Base-by-base conservation (phyloP, 164 flowering plant species). In the Cinnamomum chago region DNA sequence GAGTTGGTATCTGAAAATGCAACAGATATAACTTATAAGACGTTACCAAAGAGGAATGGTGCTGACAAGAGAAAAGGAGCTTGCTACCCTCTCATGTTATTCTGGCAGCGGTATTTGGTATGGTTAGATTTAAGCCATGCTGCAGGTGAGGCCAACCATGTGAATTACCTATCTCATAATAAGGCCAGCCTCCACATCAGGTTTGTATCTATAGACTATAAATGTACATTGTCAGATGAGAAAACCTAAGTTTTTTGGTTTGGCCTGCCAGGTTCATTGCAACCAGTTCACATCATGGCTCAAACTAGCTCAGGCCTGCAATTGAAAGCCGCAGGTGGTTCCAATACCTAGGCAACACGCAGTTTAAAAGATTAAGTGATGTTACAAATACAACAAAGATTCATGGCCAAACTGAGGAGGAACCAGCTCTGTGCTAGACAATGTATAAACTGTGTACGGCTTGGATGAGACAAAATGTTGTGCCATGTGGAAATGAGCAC, bases 1-100 rank as follows among this genome's bases (percentile, higher is more conserved):
- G 65, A 94, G 92, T 72, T 88, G 83, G 80, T 83, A 76, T 86
- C 99, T 96, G 87, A 15, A 72, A 18, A 67, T 52, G 58, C 60
- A 76, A 72, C 28, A 67, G 40, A 66, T 3, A 18, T 3, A 30
- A 30, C 35, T 30, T 30, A 30, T 40, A 40, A 40, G 3, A 40
- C 47, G 9, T 40, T 7, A 40, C 47, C 47, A 40, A 40, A 40
- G 47, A 30, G 3, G 69, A 67, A 14, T 28, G 35, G 5, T 40
- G 20, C 18, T 14, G 28, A 30, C 20, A 67, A 40, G 9, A 40
- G 47, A 40, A 40, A 40, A 40, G 47, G 11, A 65, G 24, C 30
- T 23, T 15, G 22, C 18, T 25, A 65, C 67, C 27, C 67, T 64
- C 67, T 22, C 15, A 35, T 1, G 11, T 40, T 7, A 40, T 40